Evolutionary conservation across 1,284 basidiomycete species (phyloP).

Genomic region (Sporisorium graminicola): DNA sequence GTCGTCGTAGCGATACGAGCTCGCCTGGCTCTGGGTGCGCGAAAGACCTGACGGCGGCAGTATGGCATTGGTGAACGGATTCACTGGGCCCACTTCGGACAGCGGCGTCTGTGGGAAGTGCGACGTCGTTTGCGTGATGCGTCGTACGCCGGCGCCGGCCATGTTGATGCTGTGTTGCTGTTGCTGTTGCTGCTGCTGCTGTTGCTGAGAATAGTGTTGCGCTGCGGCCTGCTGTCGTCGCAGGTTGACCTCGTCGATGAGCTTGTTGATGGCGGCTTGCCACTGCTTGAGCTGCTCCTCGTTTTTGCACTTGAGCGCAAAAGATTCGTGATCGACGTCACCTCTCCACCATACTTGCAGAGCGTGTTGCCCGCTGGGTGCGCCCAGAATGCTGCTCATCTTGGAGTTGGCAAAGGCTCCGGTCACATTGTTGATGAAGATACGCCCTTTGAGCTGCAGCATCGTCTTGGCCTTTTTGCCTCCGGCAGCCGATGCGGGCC

Average conservation of each 20-base stretch:
- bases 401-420: slow-evolving; percentile 74
- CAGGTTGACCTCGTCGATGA: slow-evolving; percentile 76
- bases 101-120: slow-evolving; percentile 64
- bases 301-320: slow-evolving; percentile 90
- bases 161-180: slow-evolving; percentile 47
- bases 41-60: slow-evolving; percentile 32
- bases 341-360: slow-evolving; percentile 93
- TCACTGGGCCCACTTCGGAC: slow-evolving; percentile 52
- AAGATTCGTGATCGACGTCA: slow-evolving; percentile 88
- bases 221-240: slow-evolving; percentile 53
- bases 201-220: slow-evolving; percentile 46
- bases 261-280: slow-evolving; percentile 87
- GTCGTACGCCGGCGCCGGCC: slow-evolving; percentile 55
- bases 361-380: slow-evolving; percentile 66
- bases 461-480: slow-evolving; percentile 74
- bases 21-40: slow-evolving; percentile 52
- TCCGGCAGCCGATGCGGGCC: slow-evolving; percentile 13
- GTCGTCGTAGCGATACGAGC: slow-evolving; percentile 48
- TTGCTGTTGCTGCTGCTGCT: slow-evolving; percentile 33
- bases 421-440: slow-evolving; percentile 96
- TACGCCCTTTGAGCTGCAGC: slow-evolving; percentile 92
- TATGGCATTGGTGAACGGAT: slow-evolving; percentile 33
- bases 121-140: slow-evolving; percentile 50
- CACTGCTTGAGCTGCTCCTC: slow-evolving; percentile 94
- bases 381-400: slow-evolving; percentile 48